A percentile compares a stretch with the other conserved stretches of the same genome.
Evolutionary conservation across 257 asterid genomes (phyloP).

Genomic region (Eustoma russellianum): DNA sequence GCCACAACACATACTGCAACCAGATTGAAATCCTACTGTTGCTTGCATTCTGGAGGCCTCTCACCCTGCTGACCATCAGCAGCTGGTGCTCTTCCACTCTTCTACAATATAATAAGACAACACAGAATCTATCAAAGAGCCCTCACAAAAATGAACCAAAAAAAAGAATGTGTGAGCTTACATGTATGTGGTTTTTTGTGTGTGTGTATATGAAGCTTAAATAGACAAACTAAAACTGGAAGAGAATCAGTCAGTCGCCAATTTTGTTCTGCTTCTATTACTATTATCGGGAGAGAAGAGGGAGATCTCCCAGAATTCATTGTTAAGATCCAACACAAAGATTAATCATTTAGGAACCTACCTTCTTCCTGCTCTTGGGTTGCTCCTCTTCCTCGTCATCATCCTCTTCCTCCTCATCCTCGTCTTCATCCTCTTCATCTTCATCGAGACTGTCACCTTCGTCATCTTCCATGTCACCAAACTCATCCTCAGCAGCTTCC

Average conservation of each 20-base stretch:
- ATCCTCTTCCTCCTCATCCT: neutral
- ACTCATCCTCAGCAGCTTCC: slow-evolving; percentile 13
- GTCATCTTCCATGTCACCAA: slow-evolving; percentile 2
- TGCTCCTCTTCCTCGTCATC: slow-evolving; percentile 3
- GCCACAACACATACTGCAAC: neutral
- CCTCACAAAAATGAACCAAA: neutral
- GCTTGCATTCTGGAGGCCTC: slow-evolving; percentile 4
- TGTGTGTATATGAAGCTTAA: too few relatives aligned
- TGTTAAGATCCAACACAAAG: too few relatives aligned
- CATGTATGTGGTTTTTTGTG: too few relatives aligned
- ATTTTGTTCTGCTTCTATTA: too few relatives aligned
- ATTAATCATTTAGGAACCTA: neutral
- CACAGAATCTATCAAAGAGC: neutral
- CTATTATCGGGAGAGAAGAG: too few relatives aligned
- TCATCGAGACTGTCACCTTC: slow-evolving; percentile 1
- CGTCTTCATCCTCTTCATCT: neutral
- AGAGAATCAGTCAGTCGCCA: too few relatives aligned
- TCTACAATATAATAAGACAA: neutral
- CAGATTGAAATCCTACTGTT: neutral
- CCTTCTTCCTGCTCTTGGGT: slow-evolving; percentile 5
- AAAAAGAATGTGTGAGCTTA: neutral
- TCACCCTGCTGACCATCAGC: slow-evolving; percentile 6
- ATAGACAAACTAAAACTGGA: too few relatives aligned
- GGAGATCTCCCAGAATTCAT: too few relatives aligned
- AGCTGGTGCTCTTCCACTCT: slow-evolving; percentile 4